A percentile compares a stretch with the other conserved stretches of the same genome.
These are phyloP conservation scores for Mycena galericulata DNA, from an alignment of 768 basidiomycete species.

Conservation along the genomic window DNA sequence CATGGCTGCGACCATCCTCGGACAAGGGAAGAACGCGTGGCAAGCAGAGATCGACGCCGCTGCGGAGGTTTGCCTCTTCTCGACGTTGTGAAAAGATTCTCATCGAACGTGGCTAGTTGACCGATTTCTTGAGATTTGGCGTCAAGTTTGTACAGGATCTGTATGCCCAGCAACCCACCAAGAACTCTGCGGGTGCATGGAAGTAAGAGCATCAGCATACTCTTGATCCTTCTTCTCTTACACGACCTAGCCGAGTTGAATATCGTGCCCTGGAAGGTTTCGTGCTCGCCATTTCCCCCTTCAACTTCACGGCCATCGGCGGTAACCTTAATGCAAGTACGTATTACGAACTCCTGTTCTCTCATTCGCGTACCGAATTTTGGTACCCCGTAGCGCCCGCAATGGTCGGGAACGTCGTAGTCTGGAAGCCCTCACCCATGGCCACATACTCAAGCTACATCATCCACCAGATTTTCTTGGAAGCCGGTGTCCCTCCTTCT, in stretches of 20 bases:
- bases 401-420: constrained; percentile 91
- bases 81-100: constrained; percentile 7
- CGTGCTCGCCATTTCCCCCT: constrained; percentile 96
- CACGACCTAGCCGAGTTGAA: constrained; percentile 80
- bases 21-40: constrained; percentile 99
- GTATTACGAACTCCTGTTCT: constrained; percentile 35
- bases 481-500: constrained; percentile 93
- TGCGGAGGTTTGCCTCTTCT: constrained; percentile 77
- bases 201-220: constrained; percentile 74
- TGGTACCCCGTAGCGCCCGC: constrained; percentile 73
- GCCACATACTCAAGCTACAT: constrained; percentile 97
- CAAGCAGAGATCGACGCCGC: constrained; percentile 99
- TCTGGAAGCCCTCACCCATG: constrained; percentile 98
- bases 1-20: constrained; percentile 96
- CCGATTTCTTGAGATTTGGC: constrained; percentile 96
- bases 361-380: constrained; percentile 12
- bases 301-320: constrained; percentile 99
- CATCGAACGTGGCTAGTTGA: constrained; percentile 59
- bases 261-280: constrained; percentile 99
- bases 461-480: constrained; percentile 88
- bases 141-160: constrained; percentile 98
- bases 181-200: constrained; percentile 91
- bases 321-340: constrained; percentile 88
- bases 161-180: constrained; percentile 89
- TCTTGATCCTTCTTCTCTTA: constrained; percentile 5